phyloP scores from a whole-genome alignment of 805 yeast species.

The Metschnikowia sp. region DNA sequence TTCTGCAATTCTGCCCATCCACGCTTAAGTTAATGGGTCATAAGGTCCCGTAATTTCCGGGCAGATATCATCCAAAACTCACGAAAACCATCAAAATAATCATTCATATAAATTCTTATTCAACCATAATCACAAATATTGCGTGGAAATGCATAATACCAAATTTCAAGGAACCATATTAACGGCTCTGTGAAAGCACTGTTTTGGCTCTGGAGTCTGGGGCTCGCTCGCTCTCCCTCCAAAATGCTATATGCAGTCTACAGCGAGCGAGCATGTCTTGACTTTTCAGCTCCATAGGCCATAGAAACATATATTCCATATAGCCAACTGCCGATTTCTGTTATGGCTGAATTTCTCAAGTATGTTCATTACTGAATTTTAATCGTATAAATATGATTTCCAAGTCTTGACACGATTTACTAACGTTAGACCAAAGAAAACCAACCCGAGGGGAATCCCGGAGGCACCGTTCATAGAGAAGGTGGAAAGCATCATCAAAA shows the following conservation, averaged over 20 bases:
- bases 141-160: too few species aligned
- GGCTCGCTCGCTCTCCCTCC: too few species aligned
- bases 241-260: background rate
- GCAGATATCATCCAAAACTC: too few species aligned
- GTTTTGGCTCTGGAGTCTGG: too few species aligned
- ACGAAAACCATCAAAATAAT: too few species aligned
- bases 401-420: background rate
- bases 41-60: too few species aligned
- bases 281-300: background rate
- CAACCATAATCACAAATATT: too few species aligned
- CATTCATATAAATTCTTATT: too few species aligned
- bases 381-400: background rate
- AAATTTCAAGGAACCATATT: too few species aligned
- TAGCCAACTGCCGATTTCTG: background rate
- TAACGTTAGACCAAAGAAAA: slow-evolving; percentile 47
- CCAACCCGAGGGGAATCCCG: slow-evolving; percentile 94
- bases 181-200: too few species aligned
- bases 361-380: slow-evolving; percentile 17
- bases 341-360: slow-evolving; percentile 32
- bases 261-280: background rate
- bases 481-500: slow-evolving; percentile 70
- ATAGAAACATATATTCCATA: background rate
- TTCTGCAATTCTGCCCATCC: too few species aligned
- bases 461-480: slow-evolving; percentile 90
- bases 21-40: too few species aligned